Evolutionary conservation across 805 yeast species (phyloP), one percentile per base, ranked within the genome.

Genomic region (Starmerella cellae): DNA sequence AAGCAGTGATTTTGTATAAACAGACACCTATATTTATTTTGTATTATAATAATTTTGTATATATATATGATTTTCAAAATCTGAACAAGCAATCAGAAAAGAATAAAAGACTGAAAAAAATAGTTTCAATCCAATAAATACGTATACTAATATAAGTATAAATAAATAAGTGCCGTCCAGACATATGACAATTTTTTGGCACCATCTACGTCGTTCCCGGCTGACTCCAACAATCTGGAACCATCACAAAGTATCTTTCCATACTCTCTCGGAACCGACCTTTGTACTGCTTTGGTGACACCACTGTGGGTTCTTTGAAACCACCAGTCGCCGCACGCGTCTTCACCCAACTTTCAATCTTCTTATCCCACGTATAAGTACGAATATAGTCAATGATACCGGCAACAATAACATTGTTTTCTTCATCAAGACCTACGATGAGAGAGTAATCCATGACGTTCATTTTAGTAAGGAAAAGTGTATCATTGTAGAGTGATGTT

Each of bases 331-430:
- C 66, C 1, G 88, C 87, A 54, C 83, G 81, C 43, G 94, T 98
- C 59, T 91, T 91, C 29, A 91, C 98, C 98, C 98, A 91, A 59
- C 94, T 85, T 59, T 91, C 99, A 22, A 91, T 74, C 61, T 87
- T 91, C 61, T 91, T 91, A 56, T 91, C 99, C 99, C 99, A 91
- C 0, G 99, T 91, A 55, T 88, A 91, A 0, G 98, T 85, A 45
- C 99, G 64, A 35, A 91, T 77, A 67, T 93, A 91, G 60, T 91
- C 81, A 47, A 91, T 87, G 32, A 91, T 87, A 3, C 99, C 99
- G 13, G 87, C 95, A 17, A 85, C 84, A 29, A 91, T 66, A 42
- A 78, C 78, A 11, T 65, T 58, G 36, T 66, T 69, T 14, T 60
- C 64, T 10, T 69, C 65, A 57, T 91, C 94, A 32, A 91, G 82